Evolutionary conservation across 148 eudicot genomes (phyloP).

Genomic region (Nepenthes mirabilis): DNA sequence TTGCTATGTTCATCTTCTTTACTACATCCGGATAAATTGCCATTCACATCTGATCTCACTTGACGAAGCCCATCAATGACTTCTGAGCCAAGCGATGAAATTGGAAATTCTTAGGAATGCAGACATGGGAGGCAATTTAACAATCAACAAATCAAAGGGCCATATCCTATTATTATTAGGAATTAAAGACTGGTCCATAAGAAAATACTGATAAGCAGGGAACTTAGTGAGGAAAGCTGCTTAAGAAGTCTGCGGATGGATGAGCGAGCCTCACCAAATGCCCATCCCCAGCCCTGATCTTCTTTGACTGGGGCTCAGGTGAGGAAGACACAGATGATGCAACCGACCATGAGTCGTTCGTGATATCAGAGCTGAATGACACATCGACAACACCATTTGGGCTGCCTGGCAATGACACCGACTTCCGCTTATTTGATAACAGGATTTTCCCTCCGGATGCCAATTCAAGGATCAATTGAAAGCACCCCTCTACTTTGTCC

Average conservation of each 20-base stretch:
- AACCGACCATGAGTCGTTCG: conserved; percentile 45
- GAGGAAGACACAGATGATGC: conserved; percentile 39
- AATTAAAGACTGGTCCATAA: conserved; percentile 7
- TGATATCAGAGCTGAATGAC: conserved; percentile 49
- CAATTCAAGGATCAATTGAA: conserved; percentile 31
- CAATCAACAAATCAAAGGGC: conserved; percentile 17
- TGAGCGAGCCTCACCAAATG: conserved; percentile 12
- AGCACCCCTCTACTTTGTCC: conserved; percentile 52
- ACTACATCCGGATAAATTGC: conserved; percentile 50
- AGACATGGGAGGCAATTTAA: conserved; percentile 58
- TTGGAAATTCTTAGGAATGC: conserved; percentile 14
- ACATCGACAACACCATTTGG: conserved; percentile 56
- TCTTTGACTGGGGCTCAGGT: conserved; percentile 41
- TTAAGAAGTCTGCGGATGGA: conserved; percentile 13
- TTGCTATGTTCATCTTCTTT: conserved; percentile 11
- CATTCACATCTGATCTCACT: conserved; percentile 38
- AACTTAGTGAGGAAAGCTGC: conserved; percentile 11
- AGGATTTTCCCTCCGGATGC: conserved; percentile 14
- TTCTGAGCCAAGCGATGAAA: conserved; percentile 1
- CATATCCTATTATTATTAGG: conserved; percentile 13
- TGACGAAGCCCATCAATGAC: conserved; percentile 1
- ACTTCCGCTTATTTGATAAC: conserved; percentile 38
- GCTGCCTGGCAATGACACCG: conserved; percentile 41
- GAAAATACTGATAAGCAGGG: not conserved
- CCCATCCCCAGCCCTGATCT: conserved; percentile 21